Conservation (phyloP, 2,329 filamentous ascomycete species). For the Pseudopithomyces maydicus region DNA sequence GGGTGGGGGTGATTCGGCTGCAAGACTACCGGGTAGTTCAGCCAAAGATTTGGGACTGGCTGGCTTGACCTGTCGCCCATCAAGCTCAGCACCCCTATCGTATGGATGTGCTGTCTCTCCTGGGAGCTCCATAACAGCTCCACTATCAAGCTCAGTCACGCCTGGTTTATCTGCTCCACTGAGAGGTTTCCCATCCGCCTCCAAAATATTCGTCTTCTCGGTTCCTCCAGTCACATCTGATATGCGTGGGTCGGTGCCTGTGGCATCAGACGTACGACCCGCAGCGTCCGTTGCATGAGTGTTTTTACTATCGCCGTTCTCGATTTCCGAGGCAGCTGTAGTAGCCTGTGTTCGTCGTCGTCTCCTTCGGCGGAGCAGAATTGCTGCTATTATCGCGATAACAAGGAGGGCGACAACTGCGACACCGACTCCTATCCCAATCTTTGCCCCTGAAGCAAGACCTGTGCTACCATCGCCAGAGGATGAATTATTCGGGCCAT, state of each 20-base stretch:
- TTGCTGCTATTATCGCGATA: not conserved
- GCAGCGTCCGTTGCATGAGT: not conserved
- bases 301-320: slow-evolving; percentile 1
- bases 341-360: not conserved
- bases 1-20: not conserved
- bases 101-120: slow-evolving; percentile 3
- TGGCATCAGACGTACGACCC: slow-evolving; percentile 1
- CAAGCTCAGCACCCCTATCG: not conserved
- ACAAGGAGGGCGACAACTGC: not conserved
- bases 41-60: not conserved
- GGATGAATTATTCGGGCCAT: not conserved
- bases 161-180: slow-evolving; percentile 1
- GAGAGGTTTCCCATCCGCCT: slow-evolving; percentile 1
- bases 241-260: not conserved
- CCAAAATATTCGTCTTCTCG: not conserved
- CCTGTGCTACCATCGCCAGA: not conserved
- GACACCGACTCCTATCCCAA: slow-evolving; percentile 5
- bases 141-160: slow-evolving; percentile 3
- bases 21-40: slow-evolving; percentile 1
- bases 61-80: not conserved
- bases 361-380: slow-evolving; percentile 2
- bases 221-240: not conserved
- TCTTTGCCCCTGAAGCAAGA: slow-evolving; percentile 1
- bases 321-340: not conserved
- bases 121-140: not conserved